Percentiles rank a stretch among this genome's conserved stretches.
Evolutionary conservation across 352 stramenopile species (phyloP).

Genomic region (Phytophthora capsici): DNA sequence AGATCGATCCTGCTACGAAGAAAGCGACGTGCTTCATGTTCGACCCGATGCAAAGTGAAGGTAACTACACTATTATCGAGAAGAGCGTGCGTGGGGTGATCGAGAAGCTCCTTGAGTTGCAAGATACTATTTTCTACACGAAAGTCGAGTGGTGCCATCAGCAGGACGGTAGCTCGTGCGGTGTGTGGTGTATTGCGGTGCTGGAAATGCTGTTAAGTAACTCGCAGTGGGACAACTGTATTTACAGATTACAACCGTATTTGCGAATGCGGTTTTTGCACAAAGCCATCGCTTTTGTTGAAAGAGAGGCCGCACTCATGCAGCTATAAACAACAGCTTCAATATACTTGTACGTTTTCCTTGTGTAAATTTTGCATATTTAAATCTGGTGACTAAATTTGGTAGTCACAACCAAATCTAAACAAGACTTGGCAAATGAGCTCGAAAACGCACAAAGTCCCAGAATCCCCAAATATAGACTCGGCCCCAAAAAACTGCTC

Average conservation of each 20-base stretch:
- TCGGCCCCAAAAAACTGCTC: too few relatives aligned
- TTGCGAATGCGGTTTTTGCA: background rate
- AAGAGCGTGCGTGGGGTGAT: conserved; percentile 3
- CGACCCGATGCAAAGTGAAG: background rate
- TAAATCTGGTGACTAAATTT: too few relatives aligned
- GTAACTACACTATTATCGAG: background rate
- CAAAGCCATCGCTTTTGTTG: too few relatives aligned
- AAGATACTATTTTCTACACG: background rate
- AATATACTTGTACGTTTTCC: too few relatives aligned
- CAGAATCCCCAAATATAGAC: too few relatives aligned
- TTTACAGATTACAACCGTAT: conserved; percentile 1
- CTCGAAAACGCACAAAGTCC: too few relatives aligned
- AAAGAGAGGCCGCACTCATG: too few relatives aligned
- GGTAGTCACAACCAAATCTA: too few relatives aligned
- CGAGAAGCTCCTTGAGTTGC: background rate
- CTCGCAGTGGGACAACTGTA: background rate
- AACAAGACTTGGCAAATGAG: too few relatives aligned
- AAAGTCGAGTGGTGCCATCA: conserved; percentile 7
- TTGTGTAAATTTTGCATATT: too few relatives aligned
- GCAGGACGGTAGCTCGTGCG: conserved; percentile 12
- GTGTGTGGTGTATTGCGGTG: conserved; percentile 6
- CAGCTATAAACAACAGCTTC: too few relatives aligned
- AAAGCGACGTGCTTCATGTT: background rate
- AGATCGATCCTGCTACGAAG: too few relatives aligned
- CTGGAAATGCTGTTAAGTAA: background rate